Conservation (phyloP, 2,329 filamentous ascomycete genomes). For the Juglanconis sp. region DNA sequence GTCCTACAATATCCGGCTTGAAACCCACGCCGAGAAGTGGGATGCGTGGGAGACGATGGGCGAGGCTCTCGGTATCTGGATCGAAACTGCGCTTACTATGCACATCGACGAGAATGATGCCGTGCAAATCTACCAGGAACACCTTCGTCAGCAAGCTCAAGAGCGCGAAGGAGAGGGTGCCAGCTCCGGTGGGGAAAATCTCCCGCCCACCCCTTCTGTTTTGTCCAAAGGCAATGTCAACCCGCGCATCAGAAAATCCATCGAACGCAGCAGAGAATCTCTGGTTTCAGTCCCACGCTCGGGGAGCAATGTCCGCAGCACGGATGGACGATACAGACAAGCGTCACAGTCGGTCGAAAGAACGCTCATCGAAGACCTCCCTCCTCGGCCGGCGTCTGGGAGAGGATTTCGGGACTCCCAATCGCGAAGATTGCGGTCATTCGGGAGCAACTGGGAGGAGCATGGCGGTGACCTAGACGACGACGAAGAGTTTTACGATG, state of each 20-base stretch:
- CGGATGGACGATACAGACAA: constrained; percentile 1
- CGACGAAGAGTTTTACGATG: constrained; percentile 11
- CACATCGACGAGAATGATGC: constrained; percentile 17
- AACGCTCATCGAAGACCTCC: constrained; percentile 13
- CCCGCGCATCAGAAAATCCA: constrained; percentile 17
- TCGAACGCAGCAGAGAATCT: constrained; percentile 10
- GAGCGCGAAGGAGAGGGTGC: constrained; percentile 4
- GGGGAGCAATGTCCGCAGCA: not conserved
- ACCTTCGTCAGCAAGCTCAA: constrained; percentile 11
- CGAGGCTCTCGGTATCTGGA: constrained; percentile 41
- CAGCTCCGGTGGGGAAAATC: not conserved
- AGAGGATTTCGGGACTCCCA: constrained; percentile 4
- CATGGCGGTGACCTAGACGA: constrained; percentile 21
- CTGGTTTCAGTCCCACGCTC: not conserved
- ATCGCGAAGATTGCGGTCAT: not conserved
- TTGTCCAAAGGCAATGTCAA: constrained; percentile 5
- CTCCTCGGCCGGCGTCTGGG: constrained; percentile 3
- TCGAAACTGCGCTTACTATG: constrained; percentile 24
- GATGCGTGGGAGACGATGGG: constrained; percentile 16
- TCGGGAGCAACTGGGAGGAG: constrained; percentile 5
- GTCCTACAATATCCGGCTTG: constrained; percentile 9
- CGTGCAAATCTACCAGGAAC: constrained; percentile 16
- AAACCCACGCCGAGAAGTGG: constrained; percentile 17
- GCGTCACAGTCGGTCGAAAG: constrained; percentile 14
- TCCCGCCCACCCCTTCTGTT: not conserved